phyloP scores from a whole-genome alignment of 2,329 filamentous ascomycete species.

The Elsinoe ampelina region DNA sequence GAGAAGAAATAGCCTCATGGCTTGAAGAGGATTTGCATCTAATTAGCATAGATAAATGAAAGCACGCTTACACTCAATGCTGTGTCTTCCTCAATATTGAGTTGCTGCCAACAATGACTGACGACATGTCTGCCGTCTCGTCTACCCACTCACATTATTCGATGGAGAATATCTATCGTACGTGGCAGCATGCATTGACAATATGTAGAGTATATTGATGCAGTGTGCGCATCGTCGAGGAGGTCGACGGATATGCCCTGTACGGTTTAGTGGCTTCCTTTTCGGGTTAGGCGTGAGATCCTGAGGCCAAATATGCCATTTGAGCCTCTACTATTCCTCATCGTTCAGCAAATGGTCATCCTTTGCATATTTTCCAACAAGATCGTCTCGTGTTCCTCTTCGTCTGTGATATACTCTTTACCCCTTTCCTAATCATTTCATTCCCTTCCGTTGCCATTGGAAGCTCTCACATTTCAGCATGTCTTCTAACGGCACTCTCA shows the following conservation, averaged over 20 bases:
- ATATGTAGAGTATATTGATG: too few relatives aligned
- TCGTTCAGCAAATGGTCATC: neutral
- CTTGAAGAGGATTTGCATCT: too few relatives aligned
- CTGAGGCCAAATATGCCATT: slow-evolving; percentile 9
- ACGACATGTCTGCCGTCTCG: too few relatives aligned
- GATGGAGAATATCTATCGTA: too few relatives aligned
- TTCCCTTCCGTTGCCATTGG: neutral
- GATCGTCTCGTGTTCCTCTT: neutral
- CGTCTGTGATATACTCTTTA: neutral
- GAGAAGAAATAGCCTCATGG: too few relatives aligned
- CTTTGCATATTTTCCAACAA: neutral
- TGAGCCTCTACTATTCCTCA: neutral
- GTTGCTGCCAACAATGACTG: too few relatives aligned
- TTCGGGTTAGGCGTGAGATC: neutral
- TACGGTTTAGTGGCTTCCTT: neutral
- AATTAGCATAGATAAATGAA: too few relatives aligned
- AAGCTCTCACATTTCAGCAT: neutral
- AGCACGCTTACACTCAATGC: too few relatives aligned
- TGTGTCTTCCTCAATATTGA: too few relatives aligned
- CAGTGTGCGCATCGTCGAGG: neutral
- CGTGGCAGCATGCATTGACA: too few relatives aligned
- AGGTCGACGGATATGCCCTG: neutral
- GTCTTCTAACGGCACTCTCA: slow-evolving; percentile 6
- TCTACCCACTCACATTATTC: too few relatives aligned
- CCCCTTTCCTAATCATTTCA: neutral